Conservation (phyloP, 2,329 filamentous ascomycete genomes). For the Pseudogymnoascus sp. region DNA sequence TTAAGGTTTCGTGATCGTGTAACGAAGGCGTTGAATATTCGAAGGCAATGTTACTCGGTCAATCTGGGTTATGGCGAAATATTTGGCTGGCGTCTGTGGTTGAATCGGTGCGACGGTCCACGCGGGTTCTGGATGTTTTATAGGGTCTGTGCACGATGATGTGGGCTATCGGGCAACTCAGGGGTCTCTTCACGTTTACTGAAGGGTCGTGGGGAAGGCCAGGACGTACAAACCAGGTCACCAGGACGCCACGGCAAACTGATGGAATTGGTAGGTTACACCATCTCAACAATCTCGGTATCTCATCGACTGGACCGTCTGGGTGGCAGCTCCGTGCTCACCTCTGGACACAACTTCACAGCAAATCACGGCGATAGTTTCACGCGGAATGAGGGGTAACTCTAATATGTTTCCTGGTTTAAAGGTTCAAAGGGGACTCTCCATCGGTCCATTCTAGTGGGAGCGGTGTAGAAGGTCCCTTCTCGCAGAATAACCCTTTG, state of each 20-base stretch:
- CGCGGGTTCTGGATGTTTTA: constrained; percentile 3
- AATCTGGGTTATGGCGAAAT: neutral
- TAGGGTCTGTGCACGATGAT: constrained; percentile 2
- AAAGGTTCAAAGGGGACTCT: neutral
- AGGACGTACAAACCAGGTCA: neutral
- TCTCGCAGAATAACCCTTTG: neutral
- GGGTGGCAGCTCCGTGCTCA: neutral
- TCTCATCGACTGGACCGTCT: neutral
- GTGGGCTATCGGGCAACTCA: neutral
- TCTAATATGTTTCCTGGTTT: neutral
- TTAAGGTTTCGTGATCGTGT: neutral
- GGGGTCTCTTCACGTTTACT: constrained; percentile 1
- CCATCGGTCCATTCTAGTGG: neutral
- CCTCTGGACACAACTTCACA: neutral
- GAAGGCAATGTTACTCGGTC: neutral
- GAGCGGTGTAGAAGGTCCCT: neutral
- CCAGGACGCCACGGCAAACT: neutral
- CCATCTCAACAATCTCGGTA: neutral
- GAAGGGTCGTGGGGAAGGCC: neutral
- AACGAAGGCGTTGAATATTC: neutral
- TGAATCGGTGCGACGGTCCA: neutral
- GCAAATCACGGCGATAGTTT: neutral
- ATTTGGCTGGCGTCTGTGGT: neutral
- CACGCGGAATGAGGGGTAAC: neutral
- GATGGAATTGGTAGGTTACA: neutral